Evolutionary conservation across 169 alveolate genomes (phyloP).

Genomic region (Eimeria brunetti): DNA sequence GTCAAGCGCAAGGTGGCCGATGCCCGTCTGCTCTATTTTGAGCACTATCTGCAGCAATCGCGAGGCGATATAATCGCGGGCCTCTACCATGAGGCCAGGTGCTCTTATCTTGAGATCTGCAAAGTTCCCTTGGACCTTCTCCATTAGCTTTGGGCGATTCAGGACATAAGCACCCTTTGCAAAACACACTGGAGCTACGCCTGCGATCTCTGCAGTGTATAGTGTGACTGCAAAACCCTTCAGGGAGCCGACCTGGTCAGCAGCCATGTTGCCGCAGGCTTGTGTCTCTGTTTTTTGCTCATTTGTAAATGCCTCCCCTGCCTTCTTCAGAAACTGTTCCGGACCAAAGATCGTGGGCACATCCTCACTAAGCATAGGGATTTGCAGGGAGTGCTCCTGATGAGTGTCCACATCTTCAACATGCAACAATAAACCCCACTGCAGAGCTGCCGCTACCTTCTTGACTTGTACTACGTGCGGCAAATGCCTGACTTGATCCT

Average conservation of each 20-base stretch:
- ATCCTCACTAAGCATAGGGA: neutral
- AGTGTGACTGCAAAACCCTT: conserved; percentile 5
- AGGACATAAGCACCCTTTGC: neutral
- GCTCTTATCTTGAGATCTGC: neutral
- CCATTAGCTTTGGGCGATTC: conserved; percentile 5
- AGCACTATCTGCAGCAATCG: conserved; percentile 12
- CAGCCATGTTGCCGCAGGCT: conserved; percentile 7
- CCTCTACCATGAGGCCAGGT: neutral
- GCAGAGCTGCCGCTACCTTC: neutral
- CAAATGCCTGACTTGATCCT: neutral
- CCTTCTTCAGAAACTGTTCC: neutral
- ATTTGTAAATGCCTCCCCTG: neutral
- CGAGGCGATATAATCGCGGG: conserved; percentile 7
- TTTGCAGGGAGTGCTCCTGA: neutral
- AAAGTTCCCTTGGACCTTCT: conserved; percentile 1
- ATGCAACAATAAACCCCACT: neutral
- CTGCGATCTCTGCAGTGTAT: conserved; percentile 3
- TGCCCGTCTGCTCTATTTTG: neutral
- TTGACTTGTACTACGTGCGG: neutral
- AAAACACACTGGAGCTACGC: neutral
- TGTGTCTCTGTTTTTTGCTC: neutral
- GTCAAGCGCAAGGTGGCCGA: conserved; percentile 10
- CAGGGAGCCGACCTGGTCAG: neutral
- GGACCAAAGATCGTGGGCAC: neutral
- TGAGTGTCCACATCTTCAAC: neutral